A percentile compares a stretch with the other conserved stretches of the same genome.
Conservation (phyloP, 345 rosid genomes). For the Eucalyptus virginea region DNA sequence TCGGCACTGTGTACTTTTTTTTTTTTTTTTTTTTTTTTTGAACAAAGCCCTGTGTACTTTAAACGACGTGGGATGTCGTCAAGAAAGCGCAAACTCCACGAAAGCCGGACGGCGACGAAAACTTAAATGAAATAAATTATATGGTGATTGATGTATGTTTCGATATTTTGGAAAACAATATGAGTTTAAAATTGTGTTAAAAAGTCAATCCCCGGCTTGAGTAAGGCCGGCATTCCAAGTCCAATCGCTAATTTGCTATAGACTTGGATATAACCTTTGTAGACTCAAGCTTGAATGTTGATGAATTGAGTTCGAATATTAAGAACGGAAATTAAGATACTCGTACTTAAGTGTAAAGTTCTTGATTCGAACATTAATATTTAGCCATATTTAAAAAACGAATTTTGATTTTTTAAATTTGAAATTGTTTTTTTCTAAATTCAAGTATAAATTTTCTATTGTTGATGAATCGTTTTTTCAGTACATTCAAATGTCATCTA, state of each 20-base stretch:
- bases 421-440: neutral
- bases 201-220: accelerated
- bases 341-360: neutral
- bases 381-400: neutral
- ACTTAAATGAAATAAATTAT: neutral
- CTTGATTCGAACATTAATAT: accelerated
- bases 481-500: neutral
- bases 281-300: accelerated
- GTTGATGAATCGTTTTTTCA: neutral
- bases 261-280: accelerated
- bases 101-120: neutral
- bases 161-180: neutral
- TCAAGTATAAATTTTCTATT: accelerated
- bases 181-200: neutral
- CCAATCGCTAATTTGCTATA: accelerated
- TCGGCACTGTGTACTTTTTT: neutral
- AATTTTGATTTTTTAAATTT: neutral
- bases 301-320: accelerated
- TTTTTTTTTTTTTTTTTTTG: neutral
- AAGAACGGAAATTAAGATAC: accelerated
- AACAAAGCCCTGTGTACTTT: neutral
- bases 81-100: neutral
- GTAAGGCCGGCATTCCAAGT: no score
- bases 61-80: neutral
- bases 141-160: neutral